Base-by-base conservation (phyloP, 441 rosid species). In the Gossypium trilobum region DNA sequence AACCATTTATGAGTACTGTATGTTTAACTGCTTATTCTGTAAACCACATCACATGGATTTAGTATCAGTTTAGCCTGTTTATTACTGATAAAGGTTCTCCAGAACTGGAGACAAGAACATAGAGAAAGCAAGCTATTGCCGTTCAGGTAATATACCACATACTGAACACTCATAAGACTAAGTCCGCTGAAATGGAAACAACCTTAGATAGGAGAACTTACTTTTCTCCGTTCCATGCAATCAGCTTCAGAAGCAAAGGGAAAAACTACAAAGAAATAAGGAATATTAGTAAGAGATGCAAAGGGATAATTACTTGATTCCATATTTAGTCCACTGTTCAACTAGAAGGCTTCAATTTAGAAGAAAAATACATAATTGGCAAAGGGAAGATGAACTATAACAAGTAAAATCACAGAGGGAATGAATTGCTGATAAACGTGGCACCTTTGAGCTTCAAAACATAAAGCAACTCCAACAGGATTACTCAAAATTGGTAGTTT, bases 141-240 rank as follows among this genome's bases (percentile, higher is more conserved):
- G 23, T 58, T 16, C 14, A 27, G 42, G 10, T 25, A 51, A 68
- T 51, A 50, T n/a, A 68, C 48, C 27, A 27, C 20, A 27, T 71
- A 66, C 11, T 20, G 14, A 39, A 39, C 39, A 70, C 25, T 55
- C 20, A 1, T 36, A 42, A 70, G 54, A 36, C 22, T 70, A 70
- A 50, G 48, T 2, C 42, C n/a, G 46, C 4, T 2, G 54, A 27
- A 72, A 59, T 64, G 20, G 3, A 2, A 58, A 60, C 52, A 64
- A 16, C 52, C 42, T 69, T 58, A 36, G 29, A 62, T 2, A 22
- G 14, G 27, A 63, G 50, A 36, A 78, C 95, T 85, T 86, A 94
- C 97, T 87, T 95, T 76, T 86, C 92, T 82, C 99, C 94, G 33
- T 91, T 87, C 97, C 97, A 92, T 33, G 94, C 97, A 78, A 92